These are phyloP conservation scores for Pythium folliculosum DNA, from an alignment of 352 stramenopile genomes.

Conservation along the genomic window DNA sequence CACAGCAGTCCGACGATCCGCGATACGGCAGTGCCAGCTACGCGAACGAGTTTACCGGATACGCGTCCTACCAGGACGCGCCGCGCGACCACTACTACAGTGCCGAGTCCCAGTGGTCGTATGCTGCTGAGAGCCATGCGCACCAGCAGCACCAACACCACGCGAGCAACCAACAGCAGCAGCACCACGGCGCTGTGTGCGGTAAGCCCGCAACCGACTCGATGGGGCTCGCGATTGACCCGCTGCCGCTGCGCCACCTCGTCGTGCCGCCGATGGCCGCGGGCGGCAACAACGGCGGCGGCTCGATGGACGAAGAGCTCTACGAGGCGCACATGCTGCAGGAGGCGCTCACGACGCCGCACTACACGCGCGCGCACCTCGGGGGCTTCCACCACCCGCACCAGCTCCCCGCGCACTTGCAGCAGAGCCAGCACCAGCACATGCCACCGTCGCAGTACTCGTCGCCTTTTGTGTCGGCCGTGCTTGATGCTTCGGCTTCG, in stretches of 20 bases:
- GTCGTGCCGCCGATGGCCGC: conserved; percentile 7
- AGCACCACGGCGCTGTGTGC: conserved; percentile 11
- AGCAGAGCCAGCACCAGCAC: conserved; percentile 13
- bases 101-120: conserved; percentile 18
- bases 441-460: conserved; percentile 18
- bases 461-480: conserved; percentile 29
- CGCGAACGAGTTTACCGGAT: conserved; percentile 5
- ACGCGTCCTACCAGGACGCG: conserved; percentile 14
- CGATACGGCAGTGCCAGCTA: conserved; percentile 14
- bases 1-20: conserved; percentile 9
- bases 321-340: conserved; percentile 42
- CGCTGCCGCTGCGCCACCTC: conserved; percentile 25
- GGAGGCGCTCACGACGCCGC: conserved; percentile 31
- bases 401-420: conserved; percentile 2
- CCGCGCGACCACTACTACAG: conserved; percentile 18
- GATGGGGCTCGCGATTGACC: conserved; percentile 24
- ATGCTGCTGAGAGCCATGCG: conserved; percentile 10
- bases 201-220: conserved; percentile 20
- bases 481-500: conserved; percentile 24
- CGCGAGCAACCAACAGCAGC: conserved; percentile 2
- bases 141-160: conserved; percentile 13
- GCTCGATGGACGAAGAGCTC: conserved; percentile 31
- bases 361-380: conserved; percentile 20
- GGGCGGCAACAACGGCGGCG: conserved; percentile 1
- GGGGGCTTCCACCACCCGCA: conserved; percentile 25